Evolutionary conservation across 2,329 filamentous ascomycete genomes (phyloP), one percentile per base, ranked within the genome.

Genomic region (Alternaria sp.): DNA sequence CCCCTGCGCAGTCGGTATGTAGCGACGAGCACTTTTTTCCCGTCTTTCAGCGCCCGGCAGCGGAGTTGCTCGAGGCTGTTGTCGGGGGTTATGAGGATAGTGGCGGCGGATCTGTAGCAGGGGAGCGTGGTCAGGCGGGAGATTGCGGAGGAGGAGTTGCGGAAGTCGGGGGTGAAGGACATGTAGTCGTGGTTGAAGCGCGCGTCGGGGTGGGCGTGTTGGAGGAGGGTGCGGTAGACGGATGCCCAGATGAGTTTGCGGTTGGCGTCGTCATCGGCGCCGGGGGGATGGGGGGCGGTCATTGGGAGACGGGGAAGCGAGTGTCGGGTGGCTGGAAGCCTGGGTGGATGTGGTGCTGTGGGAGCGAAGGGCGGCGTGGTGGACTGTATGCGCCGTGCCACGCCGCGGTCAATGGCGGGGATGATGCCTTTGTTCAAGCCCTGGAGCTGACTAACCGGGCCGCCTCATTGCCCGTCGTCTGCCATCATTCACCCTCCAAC

Each of bases 21-120:
- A 1, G 80, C 82, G 2, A 82, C 76, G 3, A 84, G 61, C 7
- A 84, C 61, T 25, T 68, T 79, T 62, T 83, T 83, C 6, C 81
- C 81, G 60, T 81, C 81, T 51, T 68, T 69, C 26, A 84, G 70
- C 8, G 81, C 79, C n/a, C 69, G 69, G 23, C 69, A 67, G 13
- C 82, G 76, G 25, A 84, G 70, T 9, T 75, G 67, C 66, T 83
- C 81, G n/a, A 84, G 74, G 67, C 81, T 82, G 61, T 83, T 83
- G 65, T 84, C 82, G 3, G 81, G 79, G 6, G 81, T 80, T 21
- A 81, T 77, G 62, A 83, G 82, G 49, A 84, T 64, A 5, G 73
- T 72, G 11, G 60, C 44, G 4, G 77, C 75, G 9, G 64, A 54
- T 17, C 66, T 51, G 64, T 83, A 83, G 57, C 69, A 74, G 5